A percentile compares a stretch with the other conserved stretches of the same genome.
These are phyloP conservation scores for Exophiala oligosperma DNA, from an alignment of 2,329 filamentous ascomycete species.

Conservation along the genomic window DNA sequence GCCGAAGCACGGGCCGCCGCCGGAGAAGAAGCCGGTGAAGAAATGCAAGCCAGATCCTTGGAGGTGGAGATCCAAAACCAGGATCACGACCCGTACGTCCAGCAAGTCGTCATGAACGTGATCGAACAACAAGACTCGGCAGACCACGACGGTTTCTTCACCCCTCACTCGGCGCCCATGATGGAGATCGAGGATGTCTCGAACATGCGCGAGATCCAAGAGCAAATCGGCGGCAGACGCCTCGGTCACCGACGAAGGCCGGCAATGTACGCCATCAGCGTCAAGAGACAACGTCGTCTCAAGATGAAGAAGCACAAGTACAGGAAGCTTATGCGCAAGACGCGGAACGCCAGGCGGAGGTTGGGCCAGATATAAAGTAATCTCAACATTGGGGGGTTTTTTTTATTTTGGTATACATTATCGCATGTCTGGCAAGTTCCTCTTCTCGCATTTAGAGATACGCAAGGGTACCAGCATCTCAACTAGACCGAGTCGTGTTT, in stretches of 20 bases:
- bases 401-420: too few relatives aligned
- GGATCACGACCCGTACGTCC: constrained; percentile 26
- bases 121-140: constrained; percentile 48
- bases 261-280: constrained; percentile 79
- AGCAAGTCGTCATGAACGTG: constrained; percentile 51
- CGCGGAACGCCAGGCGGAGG: constrained; percentile 83
- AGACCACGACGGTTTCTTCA: constrained; percentile 52
- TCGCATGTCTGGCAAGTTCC: too few relatives aligned
- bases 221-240: neutral
- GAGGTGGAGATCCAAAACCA: constrained; percentile 26
- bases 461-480: too few relatives aligned
- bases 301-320: constrained; percentile 99
- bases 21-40: constrained; percentile 32
- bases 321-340: constrained; percentile 97
- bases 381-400: too few relatives aligned
- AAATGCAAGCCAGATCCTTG: constrained; percentile 32
- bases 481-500: too few relatives aligned
- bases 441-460: too few relatives aligned
- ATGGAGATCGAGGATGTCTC: constrained; percentile 17
- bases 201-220: neutral
- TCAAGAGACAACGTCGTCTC: constrained; percentile 86
- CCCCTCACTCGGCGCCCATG: constrained; percentile 33
- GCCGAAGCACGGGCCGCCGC: constrained; percentile 41
- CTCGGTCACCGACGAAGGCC: constrained; percentile 33
- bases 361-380: constrained; percentile 57